Evolutionary conservation across 352 stramenopile genomes (phyloP), one percentile per base, ranked within the genome.

Genomic region (Globisporangium irregulare): DNA sequence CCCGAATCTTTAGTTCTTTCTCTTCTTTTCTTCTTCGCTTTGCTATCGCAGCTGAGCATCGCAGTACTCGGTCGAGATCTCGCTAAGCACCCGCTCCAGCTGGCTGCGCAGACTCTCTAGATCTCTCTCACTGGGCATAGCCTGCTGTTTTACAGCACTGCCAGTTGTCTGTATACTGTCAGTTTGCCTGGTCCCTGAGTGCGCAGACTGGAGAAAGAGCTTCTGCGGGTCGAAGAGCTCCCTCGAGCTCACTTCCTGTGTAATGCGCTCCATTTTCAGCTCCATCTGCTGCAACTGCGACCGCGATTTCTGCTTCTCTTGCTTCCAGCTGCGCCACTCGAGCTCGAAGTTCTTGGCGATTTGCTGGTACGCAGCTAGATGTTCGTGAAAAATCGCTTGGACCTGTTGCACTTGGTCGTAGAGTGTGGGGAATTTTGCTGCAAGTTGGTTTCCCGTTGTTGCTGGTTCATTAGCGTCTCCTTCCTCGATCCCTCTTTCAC

Each of bases 51-150:
- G 54, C 34, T 80, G 48, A 12, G 83, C 59, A 5, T 59, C 56
- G 67, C 84, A 90, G 38, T 87, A 85, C 56, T 86, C 70, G 20
- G 41, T 75, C 22, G 77, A 78, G 56, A 90, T 89, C 56, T 89
- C 79, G 2, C 36, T 50, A 22, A 90, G 73, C 24, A 92, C 84
- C 4, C 63, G 78, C 41, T 82, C 66, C 29, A 90, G 61, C 32
- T 92, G 80, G 12, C 36, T 51, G 34, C 78, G 71, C 20, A 89
- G 73, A 5, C 66, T 71, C 38, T 74, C 72, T 12, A 91, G 67
- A 8, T 86, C 71, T n/a, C 71, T 65, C 12, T 74, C 69, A 14
- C 64, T 71, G 7, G 72, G 61, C 51, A 82, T 15, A 15, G 66
- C 22, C 6, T 29, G 56, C n/a, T 22, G 43, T 1, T 24, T 22